These are phyloP conservation scores for Coemansia sp. DNA, from an alignment of 192 early-diverging fungal genomes.

Conservation along the genomic window DNA sequence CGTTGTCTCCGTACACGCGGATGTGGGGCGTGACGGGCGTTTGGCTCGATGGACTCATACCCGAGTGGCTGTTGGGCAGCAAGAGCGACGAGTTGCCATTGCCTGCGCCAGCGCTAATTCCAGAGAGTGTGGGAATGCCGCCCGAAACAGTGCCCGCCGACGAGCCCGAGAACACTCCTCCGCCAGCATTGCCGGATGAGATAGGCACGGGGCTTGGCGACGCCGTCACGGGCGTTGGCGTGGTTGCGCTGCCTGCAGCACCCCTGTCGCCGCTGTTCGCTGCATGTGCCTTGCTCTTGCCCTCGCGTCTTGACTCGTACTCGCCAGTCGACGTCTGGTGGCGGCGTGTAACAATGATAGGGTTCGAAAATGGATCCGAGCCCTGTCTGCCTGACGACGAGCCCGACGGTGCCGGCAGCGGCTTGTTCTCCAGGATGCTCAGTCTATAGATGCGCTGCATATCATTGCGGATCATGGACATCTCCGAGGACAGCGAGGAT, in stretches of 20 bases:
- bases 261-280: not conserved
- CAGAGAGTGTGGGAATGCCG: slow-evolving; percentile 3
- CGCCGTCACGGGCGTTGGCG: slow-evolving; percentile 10
- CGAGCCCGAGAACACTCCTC: too few relatives aligned
- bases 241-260: slow-evolving; percentile 6
- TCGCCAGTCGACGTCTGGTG: slow-evolving; percentile 14
- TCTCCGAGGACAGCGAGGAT: slow-evolving; percentile 34
- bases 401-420: slow-evolving; percentile 24
- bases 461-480: slow-evolving; percentile 32
- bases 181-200: slow-evolving; percentile 4
- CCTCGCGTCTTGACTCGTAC: slow-evolving; percentile 27
- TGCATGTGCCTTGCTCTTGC: slow-evolving; percentile 8
- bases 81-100: slow-evolving; percentile 27
- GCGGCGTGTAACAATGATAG: slow-evolving; percentile 23
- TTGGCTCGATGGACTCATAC: slow-evolving; percentile 18
- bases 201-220: slow-evolving; percentile 32
- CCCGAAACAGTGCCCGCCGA: too few relatives aligned
- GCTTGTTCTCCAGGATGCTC: slow-evolving; percentile 48
- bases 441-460: slow-evolving; percentile 49
- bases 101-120: not conserved
- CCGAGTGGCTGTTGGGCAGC: slow-evolving; percentile 17
- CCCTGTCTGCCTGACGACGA: slow-evolving; percentile 8
- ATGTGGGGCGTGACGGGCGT: slow-evolving; percentile 56
- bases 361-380: slow-evolving; percentile 32
- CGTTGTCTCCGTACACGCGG: slow-evolving; percentile 80